These are phyloP conservation scores for Trichoderma pleuroti DNA, from an alignment of 2,329 filamentous ascomycete genomes.

Conservation along the genomic window DNA sequence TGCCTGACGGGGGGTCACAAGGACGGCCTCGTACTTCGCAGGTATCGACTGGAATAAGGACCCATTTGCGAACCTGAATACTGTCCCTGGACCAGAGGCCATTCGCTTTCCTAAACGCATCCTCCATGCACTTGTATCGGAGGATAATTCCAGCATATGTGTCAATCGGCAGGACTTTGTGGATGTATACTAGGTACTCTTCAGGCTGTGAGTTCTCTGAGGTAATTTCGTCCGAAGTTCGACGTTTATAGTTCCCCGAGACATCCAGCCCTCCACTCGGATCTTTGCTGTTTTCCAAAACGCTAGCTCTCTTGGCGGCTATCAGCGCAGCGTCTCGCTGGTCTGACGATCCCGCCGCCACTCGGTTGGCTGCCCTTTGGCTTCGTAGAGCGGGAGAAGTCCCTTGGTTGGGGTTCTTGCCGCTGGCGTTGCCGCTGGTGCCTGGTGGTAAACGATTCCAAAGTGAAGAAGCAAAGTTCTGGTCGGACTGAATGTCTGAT, in stretches of 20 bases:
- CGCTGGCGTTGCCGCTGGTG: slow-evolving; percentile 19
- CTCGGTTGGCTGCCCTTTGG: slow-evolving; percentile 42
- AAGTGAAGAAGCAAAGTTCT: slow-evolving; percentile 17
- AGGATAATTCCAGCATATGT: slow-evolving; percentile 90
- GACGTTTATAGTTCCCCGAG: slow-evolving; percentile 57
- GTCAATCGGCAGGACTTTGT: slow-evolving; percentile 77
- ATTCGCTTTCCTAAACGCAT: slow-evolving; percentile 81
- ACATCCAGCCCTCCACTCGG: slow-evolving; percentile 57
- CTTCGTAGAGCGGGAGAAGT: slow-evolving; percentile 47
- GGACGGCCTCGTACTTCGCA: slow-evolving; percentile 77
- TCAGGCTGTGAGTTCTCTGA: slow-evolving; percentile 56
- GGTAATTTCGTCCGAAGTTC: slow-evolving; percentile 63
- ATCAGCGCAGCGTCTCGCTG: slow-evolving; percentile 54
- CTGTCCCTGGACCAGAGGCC: slow-evolving; percentile 92
- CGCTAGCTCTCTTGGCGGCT: slow-evolving; percentile 54
- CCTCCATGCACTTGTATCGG: slow-evolving; percentile 81
- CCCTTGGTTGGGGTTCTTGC: slow-evolving; percentile 36
- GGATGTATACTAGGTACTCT: slow-evolving; percentile 84
- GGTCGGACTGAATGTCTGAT: slow-evolving; percentile 18
- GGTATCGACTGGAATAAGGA: slow-evolving; percentile 84
- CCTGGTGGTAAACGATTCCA: slow-evolving; percentile 23
- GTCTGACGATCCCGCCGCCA: slow-evolving; percentile 52
- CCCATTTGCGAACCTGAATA: slow-evolving; percentile 75
- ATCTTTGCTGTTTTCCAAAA: slow-evolving; percentile 59
- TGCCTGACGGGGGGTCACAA: slow-evolving; percentile 50